Percentiles rank a stretch among this genome's conserved stretches.
Evolutionary conservation across 2,329 filamentous ascomycete genomes (phyloP).

Genomic region (Lecanicillium sp.): DNA sequence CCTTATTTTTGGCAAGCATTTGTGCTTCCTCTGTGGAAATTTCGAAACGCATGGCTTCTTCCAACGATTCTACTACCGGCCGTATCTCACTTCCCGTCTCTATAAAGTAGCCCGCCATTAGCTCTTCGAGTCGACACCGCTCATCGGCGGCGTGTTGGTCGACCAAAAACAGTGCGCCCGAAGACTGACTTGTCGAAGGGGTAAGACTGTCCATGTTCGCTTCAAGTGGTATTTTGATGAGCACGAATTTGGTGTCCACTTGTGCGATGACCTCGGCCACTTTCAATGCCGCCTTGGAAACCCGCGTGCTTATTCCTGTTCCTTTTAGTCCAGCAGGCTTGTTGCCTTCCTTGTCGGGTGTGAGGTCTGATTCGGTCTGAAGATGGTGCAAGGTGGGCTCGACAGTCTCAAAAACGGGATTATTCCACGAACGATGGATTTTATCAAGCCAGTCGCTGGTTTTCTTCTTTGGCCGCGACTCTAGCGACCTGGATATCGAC

Average conservation of each 20-base stretch:
- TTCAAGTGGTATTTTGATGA: constrained; percentile 51
- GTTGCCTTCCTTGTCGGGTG: not conserved
- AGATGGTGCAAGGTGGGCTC: constrained; percentile 41
- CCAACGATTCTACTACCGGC: constrained; percentile 28
- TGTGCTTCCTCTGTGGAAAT: constrained; percentile 53
- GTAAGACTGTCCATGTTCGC: not conserved
- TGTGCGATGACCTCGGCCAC: constrained; percentile 67
- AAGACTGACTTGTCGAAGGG: not conserved
- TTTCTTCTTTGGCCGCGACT: constrained; percentile 9
- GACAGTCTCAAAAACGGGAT: constrained; percentile 61
- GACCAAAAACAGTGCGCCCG: constrained; percentile 63
- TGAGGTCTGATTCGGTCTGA: constrained; percentile 17
- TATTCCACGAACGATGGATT: constrained; percentile 63
- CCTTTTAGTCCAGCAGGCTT: constrained; percentile 23
- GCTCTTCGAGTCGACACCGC: constrained; percentile 67
- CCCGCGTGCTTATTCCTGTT: constrained; percentile 31
- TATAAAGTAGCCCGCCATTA: constrained; percentile 54
- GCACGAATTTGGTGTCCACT: constrained; percentile 84
- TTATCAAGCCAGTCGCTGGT: constrained; percentile 52
- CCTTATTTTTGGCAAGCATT: constrained; percentile 48
- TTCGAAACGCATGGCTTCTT: constrained; percentile 57
- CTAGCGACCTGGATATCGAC: too few relatives aligned
- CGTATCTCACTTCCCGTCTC: constrained; percentile 23
- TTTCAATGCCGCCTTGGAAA: constrained; percentile 58
- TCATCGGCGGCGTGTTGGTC: constrained; percentile 97